Percentiles rank a stretch among this genome's conserved stretches.
Evolutionary conservation across 208 protist species (phyloP).

Genomic region (Acanthamoeba polyphaga): DNA sequence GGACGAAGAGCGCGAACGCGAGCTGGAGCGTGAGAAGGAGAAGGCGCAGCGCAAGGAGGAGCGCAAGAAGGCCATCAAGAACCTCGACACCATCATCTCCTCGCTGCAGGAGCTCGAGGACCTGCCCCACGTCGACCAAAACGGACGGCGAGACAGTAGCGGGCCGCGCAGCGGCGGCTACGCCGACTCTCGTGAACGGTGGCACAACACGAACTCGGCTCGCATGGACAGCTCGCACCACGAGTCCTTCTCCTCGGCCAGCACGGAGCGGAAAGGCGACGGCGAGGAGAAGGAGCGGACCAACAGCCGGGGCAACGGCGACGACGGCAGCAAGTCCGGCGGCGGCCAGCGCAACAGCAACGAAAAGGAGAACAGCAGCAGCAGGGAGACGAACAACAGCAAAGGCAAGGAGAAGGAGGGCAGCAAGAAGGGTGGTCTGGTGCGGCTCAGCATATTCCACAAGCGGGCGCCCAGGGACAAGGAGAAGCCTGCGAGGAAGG

Average conservation of each 20-base stretch:
- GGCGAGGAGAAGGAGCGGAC: conserved; percentile 38
- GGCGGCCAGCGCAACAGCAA: not conserved
- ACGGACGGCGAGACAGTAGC: not conserved
- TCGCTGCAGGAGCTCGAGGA: conserved; percentile 66
- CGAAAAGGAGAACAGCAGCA: not conserved
- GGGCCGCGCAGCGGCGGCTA: not conserved
- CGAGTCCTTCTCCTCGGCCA: conserved; percentile 56
- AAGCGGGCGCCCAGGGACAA: conserved; percentile 42
- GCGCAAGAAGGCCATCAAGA: conserved; percentile 67
- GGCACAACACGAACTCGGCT: not conserved
- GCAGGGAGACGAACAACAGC: not conserved
- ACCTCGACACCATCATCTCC: conserved; percentile 63
- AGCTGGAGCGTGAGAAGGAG: conserved; percentile 47
- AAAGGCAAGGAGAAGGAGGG: conserved; percentile 47
- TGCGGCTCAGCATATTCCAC: conserved; percentile 61
- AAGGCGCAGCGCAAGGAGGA: conserved; percentile 45
- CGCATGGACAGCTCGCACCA: conserved; percentile 39
- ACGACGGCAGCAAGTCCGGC: not conserved
- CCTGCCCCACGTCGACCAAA: conserved; percentile 49
- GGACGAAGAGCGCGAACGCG: conserved; percentile 25
- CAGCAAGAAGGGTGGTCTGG: conserved; percentile 28
- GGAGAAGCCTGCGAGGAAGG: conserved; percentile 18
- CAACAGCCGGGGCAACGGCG: not conserved
- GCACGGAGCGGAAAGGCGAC: conserved; percentile 14
- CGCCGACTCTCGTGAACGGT: not conserved